A percentile compares a stretch with the other conserved stretches of the same genome.
Conservation (phyloP, 2,329 filamentous ascomycete genomes). For the Alternaria brassicae region DNA sequence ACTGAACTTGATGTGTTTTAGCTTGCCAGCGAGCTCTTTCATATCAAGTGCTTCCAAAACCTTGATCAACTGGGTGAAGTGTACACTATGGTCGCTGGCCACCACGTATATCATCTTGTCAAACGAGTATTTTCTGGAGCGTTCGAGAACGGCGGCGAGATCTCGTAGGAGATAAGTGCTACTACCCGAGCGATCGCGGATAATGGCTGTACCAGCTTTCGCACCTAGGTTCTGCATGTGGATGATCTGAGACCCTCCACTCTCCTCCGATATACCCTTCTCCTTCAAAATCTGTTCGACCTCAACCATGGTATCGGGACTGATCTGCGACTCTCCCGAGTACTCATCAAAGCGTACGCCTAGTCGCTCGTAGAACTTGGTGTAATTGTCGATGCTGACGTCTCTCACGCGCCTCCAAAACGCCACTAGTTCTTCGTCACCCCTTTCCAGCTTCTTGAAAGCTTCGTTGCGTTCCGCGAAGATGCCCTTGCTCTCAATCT, state of each 20-base stretch:
- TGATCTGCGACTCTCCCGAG: slow-evolving; percentile 77
- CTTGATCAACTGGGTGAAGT: slow-evolving; percentile 78
- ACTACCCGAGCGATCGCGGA: slow-evolving; percentile 76
- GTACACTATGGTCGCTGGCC: slow-evolving; percentile 73
- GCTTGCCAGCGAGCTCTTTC: slow-evolving; percentile 70
- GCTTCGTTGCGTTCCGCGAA: slow-evolving; percentile 55
- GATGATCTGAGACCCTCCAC: slow-evolving; percentile 74
- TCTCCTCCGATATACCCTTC: slow-evolving; percentile 70
- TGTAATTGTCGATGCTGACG: slow-evolving; percentile 71
- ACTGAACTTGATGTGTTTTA: slow-evolving; percentile 79
- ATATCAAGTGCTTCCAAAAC: slow-evolving; percentile 75
- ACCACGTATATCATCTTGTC: slow-evolving; percentile 85
- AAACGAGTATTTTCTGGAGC: slow-evolving; percentile 67
- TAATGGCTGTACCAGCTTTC: slow-evolving; percentile 72
- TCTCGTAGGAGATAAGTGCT: slow-evolving; percentile 80
- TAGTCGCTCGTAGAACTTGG: slow-evolving; percentile 71
- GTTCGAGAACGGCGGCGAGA: slow-evolving; percentile 74
- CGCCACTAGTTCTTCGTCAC: slow-evolving; percentile 65
- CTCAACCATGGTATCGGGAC: slow-evolving; percentile 69
- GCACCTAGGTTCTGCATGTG: slow-evolving; percentile 76
- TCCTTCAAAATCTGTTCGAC: slow-evolving; percentile 68
- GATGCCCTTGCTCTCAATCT: slow-evolving; percentile 42
- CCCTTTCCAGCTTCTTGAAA: slow-evolving; percentile 75
- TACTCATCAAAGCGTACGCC: slow-evolving; percentile 76
- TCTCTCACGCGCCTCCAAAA: slow-evolving; percentile 72